These are phyloP conservation scores for Colletotrichum truncatum DNA, from an alignment of 2,329 filamentous ascomycete genomes.

Conservation along the genomic window DNA sequence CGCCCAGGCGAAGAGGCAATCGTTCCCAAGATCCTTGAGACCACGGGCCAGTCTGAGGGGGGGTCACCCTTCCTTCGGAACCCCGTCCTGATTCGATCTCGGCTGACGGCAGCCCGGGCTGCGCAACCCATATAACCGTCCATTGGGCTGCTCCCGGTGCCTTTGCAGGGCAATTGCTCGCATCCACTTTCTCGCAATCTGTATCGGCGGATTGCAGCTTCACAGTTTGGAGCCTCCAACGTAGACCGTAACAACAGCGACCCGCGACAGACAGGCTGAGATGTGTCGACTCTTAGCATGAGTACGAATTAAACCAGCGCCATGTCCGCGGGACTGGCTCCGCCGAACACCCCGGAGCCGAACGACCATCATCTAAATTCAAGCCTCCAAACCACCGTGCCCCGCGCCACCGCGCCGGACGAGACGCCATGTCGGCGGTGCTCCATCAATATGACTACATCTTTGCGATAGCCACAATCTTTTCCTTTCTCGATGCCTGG, in stretches of 20 bases:
- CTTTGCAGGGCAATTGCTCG: neutral
- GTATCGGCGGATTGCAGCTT: neutral
- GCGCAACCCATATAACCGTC: conserved; percentile 1
- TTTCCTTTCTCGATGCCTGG: conserved; percentile 73
- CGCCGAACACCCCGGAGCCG: neutral
- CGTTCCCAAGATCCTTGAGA: neutral
- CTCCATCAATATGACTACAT: conserved; percentile 69
- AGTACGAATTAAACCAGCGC: neutral
- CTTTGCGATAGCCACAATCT: conserved; percentile 70
- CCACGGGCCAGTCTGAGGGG: neutral
- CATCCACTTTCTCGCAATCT: neutral
- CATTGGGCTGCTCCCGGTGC: neutral
- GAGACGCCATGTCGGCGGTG: conserved; percentile 38
- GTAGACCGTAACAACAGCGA: neutral
- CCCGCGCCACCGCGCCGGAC: neutral
- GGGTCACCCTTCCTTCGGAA: too few species aligned
- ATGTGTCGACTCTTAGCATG: neutral
- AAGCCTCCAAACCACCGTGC: neutral
- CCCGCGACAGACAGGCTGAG: too few species aligned
- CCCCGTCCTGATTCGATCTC: neutral
- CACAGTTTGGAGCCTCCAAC: neutral
- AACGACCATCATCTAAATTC: neutral
- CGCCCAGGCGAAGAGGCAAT: too few species aligned
- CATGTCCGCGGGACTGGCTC: conserved; percentile 6
- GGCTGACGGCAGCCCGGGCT: neutral